These are phyloP conservation scores for Cutaneotrichosporon sp. DNA, from an alignment of 1,284 basidiomycete species.

Conservation along the genomic window DNA sequence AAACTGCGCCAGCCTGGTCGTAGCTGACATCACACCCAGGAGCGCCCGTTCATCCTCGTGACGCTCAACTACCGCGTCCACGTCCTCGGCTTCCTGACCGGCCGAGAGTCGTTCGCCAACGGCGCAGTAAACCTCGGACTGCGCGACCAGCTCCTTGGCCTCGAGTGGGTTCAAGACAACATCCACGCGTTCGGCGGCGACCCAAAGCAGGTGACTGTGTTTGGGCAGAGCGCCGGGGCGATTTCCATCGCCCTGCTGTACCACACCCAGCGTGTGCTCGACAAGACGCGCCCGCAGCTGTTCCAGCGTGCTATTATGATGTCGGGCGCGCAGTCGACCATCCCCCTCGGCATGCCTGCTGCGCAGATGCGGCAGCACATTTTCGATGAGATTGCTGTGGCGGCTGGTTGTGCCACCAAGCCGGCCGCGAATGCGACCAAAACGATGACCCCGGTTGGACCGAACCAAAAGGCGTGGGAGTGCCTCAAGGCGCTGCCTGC, in stretches of 20 bases:
- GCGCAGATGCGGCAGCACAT: no score
- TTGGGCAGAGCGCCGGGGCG: constrained; percentile 52
- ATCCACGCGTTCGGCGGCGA: constrained; percentile 58
- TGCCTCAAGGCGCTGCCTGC: no score
- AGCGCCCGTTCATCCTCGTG: constrained; percentile 53
- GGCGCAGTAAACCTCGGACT: constrained; percentile 51
- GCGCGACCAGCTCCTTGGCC: constrained; percentile 55
- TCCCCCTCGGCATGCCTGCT: not conserved
- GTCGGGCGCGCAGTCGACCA: constrained; percentile 38
- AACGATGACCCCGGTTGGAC: no score
- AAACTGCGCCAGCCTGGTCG: not conserved
- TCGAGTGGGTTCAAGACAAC: constrained; percentile 58
- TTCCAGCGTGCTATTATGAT: constrained; percentile 54
- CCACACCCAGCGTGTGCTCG: no score
- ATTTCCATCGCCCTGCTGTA: constrained; percentile 43
- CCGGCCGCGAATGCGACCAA: no score
- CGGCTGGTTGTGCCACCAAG: no score
- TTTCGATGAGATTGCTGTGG: no score
- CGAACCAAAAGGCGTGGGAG: no score
- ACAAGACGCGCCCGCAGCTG: constrained; percentile 34
- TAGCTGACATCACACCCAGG: not conserved
- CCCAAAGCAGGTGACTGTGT: constrained; percentile 50
- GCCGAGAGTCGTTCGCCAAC: constrained; percentile 39
- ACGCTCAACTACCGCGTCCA: constrained; percentile 56
- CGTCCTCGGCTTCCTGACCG: constrained; percentile 53